Evolutionary conservation across 352 stramenopile species (phyloP), one percentile per base, ranked within the genome.

Genomic region (Phytophthora citrophthora): DNA sequence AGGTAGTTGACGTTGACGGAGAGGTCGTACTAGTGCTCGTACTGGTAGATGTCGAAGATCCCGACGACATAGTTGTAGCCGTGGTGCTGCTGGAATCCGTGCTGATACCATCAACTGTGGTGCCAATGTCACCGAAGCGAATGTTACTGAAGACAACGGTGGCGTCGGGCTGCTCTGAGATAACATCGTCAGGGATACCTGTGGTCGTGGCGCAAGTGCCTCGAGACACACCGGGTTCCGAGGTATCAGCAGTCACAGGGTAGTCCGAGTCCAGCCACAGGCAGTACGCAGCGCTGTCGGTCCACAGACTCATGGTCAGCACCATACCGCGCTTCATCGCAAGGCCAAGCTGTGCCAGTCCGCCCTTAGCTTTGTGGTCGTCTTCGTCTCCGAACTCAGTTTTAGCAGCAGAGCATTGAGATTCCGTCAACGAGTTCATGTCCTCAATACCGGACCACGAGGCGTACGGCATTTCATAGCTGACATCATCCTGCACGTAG

Each of bases 191-290:
- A 0, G 83, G 83, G 13, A 61, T 31, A 36, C 78, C 81, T 26
- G 64, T 57, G 8, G 56, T 74, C 3, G 62, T 86, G 5, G 77
- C 46, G 27, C 83, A 92, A 36, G 77, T 65, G 27, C 79, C 83
- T 26, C 81, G 77, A 18, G 52, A 55, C 7, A 86, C 79, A 36
- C 83, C 83, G 5, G 79, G 77, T 8, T 69, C 24, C 12, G 49
- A 69, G 6, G 74, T 32, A 41, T 71, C 69, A 45, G 69, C 65
- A 12, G 54, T 53, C 29, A 70, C 31, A 1, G 81, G 81, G 54
- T 87, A 89, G 51, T 56, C 64, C 44, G 67, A 81, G 71, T 92
- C 81, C 9, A 92, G 72, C 83, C 83, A 92, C 44, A 88, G 54
- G 29, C 69, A 83, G 10, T 90, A 40, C 9, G 75, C 77, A 3